Base-by-base conservation (phyloP, 2,329 filamentous ascomycete genomes). In the Botrytis cinerea region DNA sequence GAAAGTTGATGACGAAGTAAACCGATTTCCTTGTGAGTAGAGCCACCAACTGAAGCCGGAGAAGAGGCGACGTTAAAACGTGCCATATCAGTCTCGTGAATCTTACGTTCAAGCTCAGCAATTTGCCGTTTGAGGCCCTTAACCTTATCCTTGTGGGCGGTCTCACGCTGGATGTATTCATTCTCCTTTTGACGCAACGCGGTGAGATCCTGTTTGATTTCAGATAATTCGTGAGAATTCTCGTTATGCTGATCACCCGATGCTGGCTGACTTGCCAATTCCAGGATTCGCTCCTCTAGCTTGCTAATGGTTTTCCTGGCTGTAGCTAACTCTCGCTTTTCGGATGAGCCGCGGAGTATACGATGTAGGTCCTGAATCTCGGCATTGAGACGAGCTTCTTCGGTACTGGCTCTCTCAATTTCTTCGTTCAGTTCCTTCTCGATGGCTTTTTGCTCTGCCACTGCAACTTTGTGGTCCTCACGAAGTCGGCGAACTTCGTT, bases 371-470 rank as follows among this genome's bases (percentile, higher is more conserved):
- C 83, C 40, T 84, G 82, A 66, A 90, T 84, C 75, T 90, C 87
- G 48, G 86, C 83, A 38, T 84, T 85, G 14, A 90, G 85, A 20
- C 89, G 89, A 74, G 88, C 87, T 77, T 93, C 91, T 79, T 92
- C 91, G n/a, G 85, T 83, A 4, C 87, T 87, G 5, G 90, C 90
- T 80, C 89, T 88, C 76, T 90, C 88, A 71, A 92, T 87, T 79
- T 93, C 91, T 20, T 87, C 84, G 72, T 92, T 88, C 2, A 93
- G 85, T 45, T 91, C 88, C 75, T 85, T 85, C 79, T 93, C 91
- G 5, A 92, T 82, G 1, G 85, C 83, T 59, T 87, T 83, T 46
- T 88, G 88, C 74, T 90, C 86, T 73, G 89, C 86, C 20, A 84
- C 74, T 54, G 92, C 82, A 1, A 84, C 80, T 72, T 84, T 85